Evolutionary conservation across 108 stramenopile genomes (phyloP).

Genomic region (Cyclotella atomus): DNA sequence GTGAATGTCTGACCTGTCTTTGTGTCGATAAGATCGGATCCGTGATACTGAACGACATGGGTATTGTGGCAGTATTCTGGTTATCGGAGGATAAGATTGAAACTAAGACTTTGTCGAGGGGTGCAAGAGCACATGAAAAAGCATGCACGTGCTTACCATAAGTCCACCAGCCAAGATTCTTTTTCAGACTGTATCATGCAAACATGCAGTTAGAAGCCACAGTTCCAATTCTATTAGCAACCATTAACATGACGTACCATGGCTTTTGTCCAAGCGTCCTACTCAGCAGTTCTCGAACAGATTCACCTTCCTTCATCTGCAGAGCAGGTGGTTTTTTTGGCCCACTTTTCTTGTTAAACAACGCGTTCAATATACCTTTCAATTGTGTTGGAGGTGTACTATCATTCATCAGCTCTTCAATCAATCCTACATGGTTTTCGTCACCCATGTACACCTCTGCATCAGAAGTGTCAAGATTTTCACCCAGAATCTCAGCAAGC

Average conservation of each 20-base stretch:
- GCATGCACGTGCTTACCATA: background rate
- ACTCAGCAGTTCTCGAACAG: slow-evolving; percentile 58
- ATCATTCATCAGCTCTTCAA: slow-evolving; percentile 15
- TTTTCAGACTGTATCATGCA: slow-evolving; percentile 28
- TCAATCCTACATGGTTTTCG: background rate
- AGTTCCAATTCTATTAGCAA: too few species aligned
- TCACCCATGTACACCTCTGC: slow-evolving; percentile 11
- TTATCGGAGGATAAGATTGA: slow-evolving; percentile 69
- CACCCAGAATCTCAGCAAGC: slow-evolving; percentile 24
- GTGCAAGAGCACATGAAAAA: too few species aligned
- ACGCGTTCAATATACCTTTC: background rate
- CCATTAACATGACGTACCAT: slow-evolving; percentile 4
- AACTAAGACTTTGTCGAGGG: too few species aligned
- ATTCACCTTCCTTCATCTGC: slow-evolving; percentile 52
- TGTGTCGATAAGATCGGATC: slow-evolving; percentile 48
- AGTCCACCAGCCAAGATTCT: slow-evolving; percentile 46
- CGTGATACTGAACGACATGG: slow-evolving; percentile 77
- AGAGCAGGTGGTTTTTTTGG: background rate
- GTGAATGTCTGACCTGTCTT: slow-evolving; percentile 33
- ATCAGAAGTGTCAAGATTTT: slow-evolving; percentile 5
- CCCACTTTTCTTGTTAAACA: background rate
- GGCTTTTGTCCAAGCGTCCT: slow-evolving; percentile 38
- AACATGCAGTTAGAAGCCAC: background rate
- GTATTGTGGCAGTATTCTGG: slow-evolving; percentile 73
- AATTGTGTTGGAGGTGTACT: background rate